A percentile compares a stretch with the other conserved stretches of the same genome.
These are phyloP conservation scores for Pichia exigua DNA, from an alignment of 805 yeast species.

Conservation along the genomic window DNA sequence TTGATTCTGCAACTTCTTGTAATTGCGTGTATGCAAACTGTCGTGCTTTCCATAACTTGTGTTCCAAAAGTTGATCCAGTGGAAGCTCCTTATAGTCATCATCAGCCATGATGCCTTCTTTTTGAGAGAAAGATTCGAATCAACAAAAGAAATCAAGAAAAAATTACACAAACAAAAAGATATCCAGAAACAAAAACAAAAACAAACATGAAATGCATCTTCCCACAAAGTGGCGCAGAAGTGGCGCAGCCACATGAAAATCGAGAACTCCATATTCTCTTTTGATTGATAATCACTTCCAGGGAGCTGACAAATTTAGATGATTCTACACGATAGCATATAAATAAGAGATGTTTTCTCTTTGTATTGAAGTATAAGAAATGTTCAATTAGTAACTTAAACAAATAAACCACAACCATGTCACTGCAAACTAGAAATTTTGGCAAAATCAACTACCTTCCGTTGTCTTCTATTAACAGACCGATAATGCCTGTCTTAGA, in stretches of 20 bases:
- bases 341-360: background rate
- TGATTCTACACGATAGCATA: background rate
- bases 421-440: conserved; percentile 61
- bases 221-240: background rate
- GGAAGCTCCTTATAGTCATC: conserved; percentile 2
- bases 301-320: background rate
- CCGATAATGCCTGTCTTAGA: conserved; percentile 87
- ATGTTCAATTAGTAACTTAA: background rate
- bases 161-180: too few species aligned
- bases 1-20: background rate
- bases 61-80: conserved; percentile 1
- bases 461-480: conserved; percentile 58
- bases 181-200: background rate
- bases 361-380: background rate
- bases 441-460: conserved; percentile 47
- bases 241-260: background rate
- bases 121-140: background rate
- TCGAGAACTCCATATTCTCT: background rate
- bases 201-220: background rate
- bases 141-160: background rate
- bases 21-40: conserved; percentile 1
- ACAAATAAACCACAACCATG: conserved; percentile 30
- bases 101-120: background rate
- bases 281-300: background rate
- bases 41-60: conserved; percentile 9